Conservation (phyloP, 2,329 filamentous ascomycete genomes). For the Leptographium galeiforme region DNA sequence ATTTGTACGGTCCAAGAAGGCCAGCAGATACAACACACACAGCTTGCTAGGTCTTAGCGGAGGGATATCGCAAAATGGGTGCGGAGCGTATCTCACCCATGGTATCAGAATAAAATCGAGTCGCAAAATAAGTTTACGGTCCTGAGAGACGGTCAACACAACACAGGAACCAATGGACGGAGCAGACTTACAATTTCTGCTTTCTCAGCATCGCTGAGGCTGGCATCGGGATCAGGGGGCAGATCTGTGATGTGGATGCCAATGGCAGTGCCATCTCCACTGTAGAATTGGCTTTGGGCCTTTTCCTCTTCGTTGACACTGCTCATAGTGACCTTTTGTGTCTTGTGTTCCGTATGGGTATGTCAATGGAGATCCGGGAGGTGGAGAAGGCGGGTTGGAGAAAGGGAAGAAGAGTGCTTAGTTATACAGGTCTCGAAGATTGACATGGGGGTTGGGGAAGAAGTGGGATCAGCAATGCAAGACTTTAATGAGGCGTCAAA, state of each 20-base stretch:
- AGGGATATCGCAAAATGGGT: neutral
- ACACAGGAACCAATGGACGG: neutral
- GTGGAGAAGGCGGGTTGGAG: neutral
- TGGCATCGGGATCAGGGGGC: conserved; percentile 19
- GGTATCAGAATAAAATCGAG: conserved; percentile 22
- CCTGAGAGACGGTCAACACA: conserved; percentile 10
- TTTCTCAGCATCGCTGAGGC: conserved; percentile 17
- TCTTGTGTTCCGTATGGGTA: neutral
- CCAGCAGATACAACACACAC: conserved; percentile 58
- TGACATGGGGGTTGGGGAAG: neutral
- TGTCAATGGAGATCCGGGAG: neutral
- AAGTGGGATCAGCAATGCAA: neutral
- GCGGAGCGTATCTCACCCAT: conserved; percentile 16
- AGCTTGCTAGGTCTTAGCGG: conserved; percentile 26
- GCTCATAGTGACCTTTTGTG: conserved; percentile 1
- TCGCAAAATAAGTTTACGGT: conserved; percentile 18
- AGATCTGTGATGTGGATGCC: conserved; percentile 4
- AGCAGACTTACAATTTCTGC: conserved; percentile 15
- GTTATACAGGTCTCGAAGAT: neutral
- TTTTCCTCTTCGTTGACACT: conserved; percentile 11
- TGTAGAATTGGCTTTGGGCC: conserved; percentile 4
- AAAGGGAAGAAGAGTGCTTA: neutral
- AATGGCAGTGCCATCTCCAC: neutral
- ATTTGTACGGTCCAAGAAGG: conserved; percentile 65
- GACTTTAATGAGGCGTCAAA: neutral